A percentile compares a stretch with the other conserved stretches of the same genome.
Evolutionary conservation across 352 stramenopile species (phyloP).

Genomic region (Phytophthora pseudosyringae): DNA sequence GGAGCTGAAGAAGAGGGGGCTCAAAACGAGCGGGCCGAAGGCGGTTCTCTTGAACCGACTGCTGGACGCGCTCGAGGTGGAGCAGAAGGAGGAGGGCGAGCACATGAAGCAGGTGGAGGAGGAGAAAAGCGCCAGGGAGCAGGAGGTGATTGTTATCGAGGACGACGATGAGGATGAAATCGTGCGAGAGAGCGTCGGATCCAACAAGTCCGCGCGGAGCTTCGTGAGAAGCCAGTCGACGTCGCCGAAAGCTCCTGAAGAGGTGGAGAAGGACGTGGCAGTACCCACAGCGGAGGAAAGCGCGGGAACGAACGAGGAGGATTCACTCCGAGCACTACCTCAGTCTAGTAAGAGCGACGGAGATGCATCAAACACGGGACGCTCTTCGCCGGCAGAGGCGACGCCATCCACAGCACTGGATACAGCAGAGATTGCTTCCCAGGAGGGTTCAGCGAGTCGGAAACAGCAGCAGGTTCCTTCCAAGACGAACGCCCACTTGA

Average conservation of each 20-base stretch:
- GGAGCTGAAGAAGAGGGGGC: constrained; percentile 66
- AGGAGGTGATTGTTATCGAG: constrained; percentile 16
- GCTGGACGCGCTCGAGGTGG: constrained; percentile 49
- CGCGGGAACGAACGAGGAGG: not conserved
- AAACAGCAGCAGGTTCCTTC: not conserved
- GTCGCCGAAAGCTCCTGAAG: constrained; percentile 6
- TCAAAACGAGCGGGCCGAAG: constrained; percentile 64
- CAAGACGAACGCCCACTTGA: not conserved
- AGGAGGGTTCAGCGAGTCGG: not conserved
- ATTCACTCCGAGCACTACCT: not conserved
- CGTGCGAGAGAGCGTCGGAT: constrained; percentile 61
- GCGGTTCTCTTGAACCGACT: constrained; percentile 54
- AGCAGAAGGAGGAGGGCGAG: constrained; percentile 36
- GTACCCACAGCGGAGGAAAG: not conserved
- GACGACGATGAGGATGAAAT: constrained; percentile 56
- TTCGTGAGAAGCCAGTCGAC: constrained; percentile 12
- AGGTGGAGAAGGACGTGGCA: not conserved
- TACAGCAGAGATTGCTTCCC: not conserved
- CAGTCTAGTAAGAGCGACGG: not conserved
- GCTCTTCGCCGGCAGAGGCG: not conserved
- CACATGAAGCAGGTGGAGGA: constrained; percentile 32
- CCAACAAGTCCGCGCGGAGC: constrained; percentile 22
- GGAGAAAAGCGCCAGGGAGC: constrained; percentile 7
- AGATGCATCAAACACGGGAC: not conserved
- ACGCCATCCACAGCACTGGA: not conserved